These are phyloP conservation scores for Torulaspora gathmanii DNA, from an alignment of 805 yeast species.

Conservation along the genomic window DNA sequence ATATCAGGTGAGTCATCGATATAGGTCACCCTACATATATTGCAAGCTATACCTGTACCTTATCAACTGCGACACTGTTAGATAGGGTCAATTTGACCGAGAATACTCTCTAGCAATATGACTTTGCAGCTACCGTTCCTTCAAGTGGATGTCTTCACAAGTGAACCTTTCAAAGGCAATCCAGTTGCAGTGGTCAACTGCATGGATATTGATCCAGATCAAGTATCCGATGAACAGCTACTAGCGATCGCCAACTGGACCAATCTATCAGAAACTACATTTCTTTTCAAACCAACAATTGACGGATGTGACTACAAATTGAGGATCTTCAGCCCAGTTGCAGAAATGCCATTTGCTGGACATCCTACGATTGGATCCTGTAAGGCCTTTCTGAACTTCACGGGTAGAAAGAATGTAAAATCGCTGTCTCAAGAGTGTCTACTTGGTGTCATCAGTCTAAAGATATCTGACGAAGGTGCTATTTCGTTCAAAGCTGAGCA, in stretches of 20 bases:
- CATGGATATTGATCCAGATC: slow-evolving; percentile 16
- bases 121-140: slow-evolving; percentile 27
- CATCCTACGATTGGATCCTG: slow-evolving; percentile 58
- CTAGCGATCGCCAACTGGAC: slow-evolving; percentile 54
- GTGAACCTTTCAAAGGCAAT: slow-evolving; percentile 42
- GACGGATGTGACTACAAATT: slow-evolving; percentile 44
- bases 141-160: slow-evolving; percentile 38
- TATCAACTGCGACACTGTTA: not conserved
- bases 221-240: slow-evolving; percentile 40
- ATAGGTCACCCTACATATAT: not conserved
- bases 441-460: slow-evolving; percentile 41
- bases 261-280: slow-evolving; percentile 55
- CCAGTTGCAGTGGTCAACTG: slow-evolving; percentile 48
- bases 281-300: slow-evolving; percentile 41
- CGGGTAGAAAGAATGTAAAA: slow-evolving; percentile 28
- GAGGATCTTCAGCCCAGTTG: slow-evolving; percentile 45
- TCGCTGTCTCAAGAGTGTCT: slow-evolving; percentile 42
- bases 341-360: slow-evolving; percentile 58
- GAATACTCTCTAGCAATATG: slow-evolving; percentile 9
- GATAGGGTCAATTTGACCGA: not conserved
- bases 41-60: no score
- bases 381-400: slow-evolving; percentile 42
- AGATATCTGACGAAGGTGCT: slow-evolving; percentile 19
- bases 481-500: slow-evolving; percentile 32
- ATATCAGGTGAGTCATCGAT: not conserved